Percentiles rank a stretch among this genome's conserved stretches.
Conservation (phyloP, 2,329 filamentous ascomycete genomes). For the Paecilomyces sp. region DNA sequence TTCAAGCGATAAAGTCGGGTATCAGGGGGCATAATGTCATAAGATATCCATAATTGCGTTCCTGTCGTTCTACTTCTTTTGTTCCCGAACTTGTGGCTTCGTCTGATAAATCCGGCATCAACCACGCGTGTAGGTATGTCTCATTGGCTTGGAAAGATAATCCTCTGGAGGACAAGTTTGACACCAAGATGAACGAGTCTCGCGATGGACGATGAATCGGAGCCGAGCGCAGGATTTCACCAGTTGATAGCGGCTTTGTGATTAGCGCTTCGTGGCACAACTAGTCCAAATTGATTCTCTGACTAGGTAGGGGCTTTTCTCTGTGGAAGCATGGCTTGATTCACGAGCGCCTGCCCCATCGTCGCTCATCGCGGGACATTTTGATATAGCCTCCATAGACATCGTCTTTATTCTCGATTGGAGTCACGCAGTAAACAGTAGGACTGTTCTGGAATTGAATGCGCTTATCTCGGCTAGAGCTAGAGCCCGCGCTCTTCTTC, state of each 20-base stretch:
- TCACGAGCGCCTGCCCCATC: constrained; percentile 37
- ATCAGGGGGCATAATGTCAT: background rate
- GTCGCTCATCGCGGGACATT: constrained; percentile 39
- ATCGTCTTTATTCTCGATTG: constrained; percentile 42
- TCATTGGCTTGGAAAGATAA: too few species aligned
- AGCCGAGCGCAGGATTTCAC: constrained; percentile 2
- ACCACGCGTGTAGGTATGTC: background rate
- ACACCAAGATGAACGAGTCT: background rate
- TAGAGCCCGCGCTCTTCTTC: constrained; percentile 28
- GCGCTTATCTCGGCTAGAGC: constrained; percentile 22
- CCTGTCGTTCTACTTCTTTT: background rate
- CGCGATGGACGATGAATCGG: constrained; percentile 1
- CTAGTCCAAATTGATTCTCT: background rate
- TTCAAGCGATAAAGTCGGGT: background rate
- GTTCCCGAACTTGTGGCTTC: background rate
- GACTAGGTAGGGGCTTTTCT: too few species aligned
- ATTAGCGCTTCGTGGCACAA: background rate
- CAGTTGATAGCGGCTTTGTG: background rate
- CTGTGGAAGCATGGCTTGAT: background rate
- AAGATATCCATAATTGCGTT: background rate
- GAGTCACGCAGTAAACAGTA: constrained; percentile 40
- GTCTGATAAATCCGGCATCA: background rate
- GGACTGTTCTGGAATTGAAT: constrained; percentile 39
- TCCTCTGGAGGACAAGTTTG: background rate
- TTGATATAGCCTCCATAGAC: constrained; percentile 42